Evolutionary conservation across 1,284 basidiomycete genomes (phyloP).

Genomic region (Anthracocystis walkeri): DNA sequence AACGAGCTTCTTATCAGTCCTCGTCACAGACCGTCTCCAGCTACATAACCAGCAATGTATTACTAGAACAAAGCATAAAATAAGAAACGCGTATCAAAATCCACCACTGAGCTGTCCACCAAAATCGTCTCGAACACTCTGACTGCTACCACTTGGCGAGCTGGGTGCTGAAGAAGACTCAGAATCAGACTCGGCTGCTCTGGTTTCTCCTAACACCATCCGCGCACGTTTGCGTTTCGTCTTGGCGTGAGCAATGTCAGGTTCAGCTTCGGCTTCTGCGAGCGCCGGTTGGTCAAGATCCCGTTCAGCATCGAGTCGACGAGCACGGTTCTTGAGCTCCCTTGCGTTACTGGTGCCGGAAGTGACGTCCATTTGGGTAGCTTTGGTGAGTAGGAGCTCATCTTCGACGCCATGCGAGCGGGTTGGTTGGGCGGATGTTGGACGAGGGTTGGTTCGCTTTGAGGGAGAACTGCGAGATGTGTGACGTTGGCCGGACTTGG

Average conservation of each 20-base stretch:
- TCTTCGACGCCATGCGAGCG: slow-evolving; percentile 18
- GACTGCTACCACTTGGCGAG: slow-evolving; percentile 40
- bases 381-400: slow-evolving; percentile 29
- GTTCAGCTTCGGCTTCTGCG: slow-evolving; percentile 27
- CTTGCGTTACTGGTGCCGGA: slow-evolving; percentile 18
- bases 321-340: slow-evolving; percentile 38
- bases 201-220: slow-evolving; percentile 48
- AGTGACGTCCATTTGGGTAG: slow-evolving; percentile 33
- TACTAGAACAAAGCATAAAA: background rate
- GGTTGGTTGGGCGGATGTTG: slow-evolving; percentile 27
- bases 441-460: background rate
- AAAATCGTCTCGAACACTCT: slow-evolving; percentile 74
- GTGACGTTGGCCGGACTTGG: slow-evolving; percentile 23
- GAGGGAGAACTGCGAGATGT: background rate
- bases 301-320: slow-evolving; percentile 37
- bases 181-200: slow-evolving; percentile 32
- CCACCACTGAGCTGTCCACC: slow-evolving; percentile 48
- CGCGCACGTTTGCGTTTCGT: slow-evolving; percentile 45
- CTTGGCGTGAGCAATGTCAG: slow-evolving; percentile 31
- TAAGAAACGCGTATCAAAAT: background rate
- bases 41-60: background rate
- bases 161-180: slow-evolving; percentile 25
- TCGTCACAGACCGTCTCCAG: slow-evolving; percentile 71
- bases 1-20: slow-evolving; percentile 83
- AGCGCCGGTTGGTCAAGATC: slow-evolving; percentile 47